Base-by-base conservation (phyloP, 2,329 filamentous ascomycete species). In the Penicillium sp. region DNA sequence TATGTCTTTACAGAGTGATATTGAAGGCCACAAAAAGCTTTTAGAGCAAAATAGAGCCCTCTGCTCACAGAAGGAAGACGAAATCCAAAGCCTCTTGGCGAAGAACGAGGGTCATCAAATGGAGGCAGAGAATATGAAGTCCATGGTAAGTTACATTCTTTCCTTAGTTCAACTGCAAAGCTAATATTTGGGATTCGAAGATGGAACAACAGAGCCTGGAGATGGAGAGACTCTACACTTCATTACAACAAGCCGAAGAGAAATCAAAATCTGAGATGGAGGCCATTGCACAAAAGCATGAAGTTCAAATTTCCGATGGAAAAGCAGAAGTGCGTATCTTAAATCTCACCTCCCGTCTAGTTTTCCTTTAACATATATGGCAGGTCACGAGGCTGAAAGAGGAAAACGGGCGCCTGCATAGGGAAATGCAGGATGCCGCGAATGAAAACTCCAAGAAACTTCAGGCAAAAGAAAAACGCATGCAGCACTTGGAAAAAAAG, bases 401-500 rank as follows among this genome's bases (percentile, higher is more conserved):
- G 18, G 64, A 70, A 33, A 63, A 62, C n/a, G 45, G 47, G 6
- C 54, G 58, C n/a, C 44, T 75, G 33, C 66, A 65, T 40, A 48
- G 48, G 10, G 48, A 51, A 21, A 65, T 71, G 55, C 65, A 71
- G 21, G 53, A 59, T 48, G 54, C 63, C 28, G 64, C 62, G 14
- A 58, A 54, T 10, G 61, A 65, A 51, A 59, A 65, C 5, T 56
- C 59, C 3, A 71, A 64, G 26, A 66, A 70, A 8, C 46, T 67
- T n/a, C 68, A 72, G 49, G 48, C 53, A 10, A 72, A 67, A 47
- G 65, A 68, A 13, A 70, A 66, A 51, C 61, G 62, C 24, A 67
- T 74, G 36, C 60, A 68, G 9, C 58, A 67, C 13, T 36, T 74
- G 24, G 70, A 74, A 44, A 69, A 59, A 48, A 74, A 73, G 61